A percentile compares a stretch with the other conserved stretches of the same genome.
These are phyloP conservation scores for Vaccinium myrtillus DNA, from an alignment of 148 eudicot genomes.

Conservation along the genomic window DNA sequence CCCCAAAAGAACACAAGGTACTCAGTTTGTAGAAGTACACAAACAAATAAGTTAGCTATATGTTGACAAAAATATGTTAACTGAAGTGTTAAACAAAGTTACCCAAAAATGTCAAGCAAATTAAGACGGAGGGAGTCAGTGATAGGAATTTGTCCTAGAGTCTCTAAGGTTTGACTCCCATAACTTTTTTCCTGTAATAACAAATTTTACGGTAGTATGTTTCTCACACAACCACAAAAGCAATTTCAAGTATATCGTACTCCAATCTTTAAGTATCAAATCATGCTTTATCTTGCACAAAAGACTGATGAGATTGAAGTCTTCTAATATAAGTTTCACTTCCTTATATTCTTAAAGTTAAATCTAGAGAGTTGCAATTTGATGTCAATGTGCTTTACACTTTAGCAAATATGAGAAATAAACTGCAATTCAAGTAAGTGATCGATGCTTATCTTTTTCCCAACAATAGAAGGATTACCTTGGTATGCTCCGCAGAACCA, in stretches of 20 bases:
- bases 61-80: not conserved
- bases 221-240: not conserved
- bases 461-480: conserved; percentile 36
- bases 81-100: not conserved
- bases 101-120: no score
- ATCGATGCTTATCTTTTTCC: not conserved
- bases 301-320: not conserved
- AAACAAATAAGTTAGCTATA: not conserved
- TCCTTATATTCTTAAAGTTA: not conserved
- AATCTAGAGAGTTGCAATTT: not conserved
- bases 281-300: not conserved
- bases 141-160: not conserved
- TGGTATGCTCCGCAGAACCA: conserved; percentile 99
- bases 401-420: not conserved
- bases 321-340: not conserved
- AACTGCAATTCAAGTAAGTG: not conserved
- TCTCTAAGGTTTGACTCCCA: not conserved
- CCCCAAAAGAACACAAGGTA: not conserved
- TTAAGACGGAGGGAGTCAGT: not conserved
- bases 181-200: not conserved
- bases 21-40: not conserved
- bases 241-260: not conserved
- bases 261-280: not conserved
- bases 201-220: not conserved
- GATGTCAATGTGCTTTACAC: not conserved